Evolutionary conservation across 202 grass and related monocot genomes (phyloP).

Genomic region (Saccharum hybrid): DNA sequence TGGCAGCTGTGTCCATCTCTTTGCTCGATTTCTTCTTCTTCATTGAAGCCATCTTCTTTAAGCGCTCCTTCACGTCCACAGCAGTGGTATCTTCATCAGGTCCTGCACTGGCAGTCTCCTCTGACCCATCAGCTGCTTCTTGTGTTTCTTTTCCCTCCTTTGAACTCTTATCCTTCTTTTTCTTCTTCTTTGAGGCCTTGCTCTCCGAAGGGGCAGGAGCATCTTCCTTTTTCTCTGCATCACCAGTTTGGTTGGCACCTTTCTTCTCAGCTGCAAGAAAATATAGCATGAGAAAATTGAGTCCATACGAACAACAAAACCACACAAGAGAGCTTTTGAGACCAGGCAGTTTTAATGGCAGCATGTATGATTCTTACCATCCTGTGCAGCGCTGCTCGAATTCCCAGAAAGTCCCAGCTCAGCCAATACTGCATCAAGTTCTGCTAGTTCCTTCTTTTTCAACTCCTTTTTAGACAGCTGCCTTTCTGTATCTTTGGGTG

Average conservation of each 20-base stretch:
- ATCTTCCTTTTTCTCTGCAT: conserved; percentile 66
- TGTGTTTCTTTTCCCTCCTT: conserved; percentile 74
- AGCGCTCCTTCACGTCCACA: conserved; percentile 81
- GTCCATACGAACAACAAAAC: neutral
- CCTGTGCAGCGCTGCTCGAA: conserved; percentile 54
- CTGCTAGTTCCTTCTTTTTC: conserved; percentile 94
- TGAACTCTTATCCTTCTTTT: conserved; percentile 83
- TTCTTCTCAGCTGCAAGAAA: conserved; percentile 64
- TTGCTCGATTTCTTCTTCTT: conserved; percentile 96
- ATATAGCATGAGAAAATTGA: conserved; percentile 17
- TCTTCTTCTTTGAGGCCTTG: conserved; percentile 93
- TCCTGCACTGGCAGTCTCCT: conserved; percentile 55
- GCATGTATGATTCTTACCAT: conserved; percentile 44
- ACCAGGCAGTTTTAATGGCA: neutral
- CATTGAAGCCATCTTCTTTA: conserved; percentile 90
- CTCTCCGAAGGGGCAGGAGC: conserved; percentile 60
- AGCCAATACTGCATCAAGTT: conserved; percentile 87
- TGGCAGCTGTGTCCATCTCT: conserved; percentile 73
- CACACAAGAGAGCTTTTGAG: neutral
- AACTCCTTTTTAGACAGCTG: conserved; percentile 96
- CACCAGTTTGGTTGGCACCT: conserved; percentile 55
- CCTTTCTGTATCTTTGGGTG: conserved; percentile 83
- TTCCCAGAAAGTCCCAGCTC: conserved; percentile 81
- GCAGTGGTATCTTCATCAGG: conserved; percentile 60
- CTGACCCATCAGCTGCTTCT: conserved; percentile 50